A percentile compares a stretch with the other conserved stretches of the same genome.
Evolutionary conservation across 2,329 filamentous ascomycete species (phyloP).

Genomic region (Metarhizium humberi): DNA sequence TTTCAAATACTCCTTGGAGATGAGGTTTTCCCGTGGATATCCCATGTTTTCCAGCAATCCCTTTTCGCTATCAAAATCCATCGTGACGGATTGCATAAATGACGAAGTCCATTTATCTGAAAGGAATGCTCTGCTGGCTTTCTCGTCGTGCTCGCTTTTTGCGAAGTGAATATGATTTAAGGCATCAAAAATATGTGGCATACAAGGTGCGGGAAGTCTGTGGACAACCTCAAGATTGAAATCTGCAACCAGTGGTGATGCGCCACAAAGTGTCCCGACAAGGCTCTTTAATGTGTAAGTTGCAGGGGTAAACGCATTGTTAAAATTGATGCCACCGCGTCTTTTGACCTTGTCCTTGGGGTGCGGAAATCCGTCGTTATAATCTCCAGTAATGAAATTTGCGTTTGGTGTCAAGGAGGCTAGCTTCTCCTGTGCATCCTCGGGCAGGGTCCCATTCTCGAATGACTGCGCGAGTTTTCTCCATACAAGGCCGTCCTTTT

Average conservation of each 20-base stretch:
- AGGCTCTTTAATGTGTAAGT: conserved; percentile 36
- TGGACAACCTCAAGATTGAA: conserved; percentile 31
- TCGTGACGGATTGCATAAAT: conserved; percentile 22
- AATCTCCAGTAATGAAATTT: conserved; percentile 25
- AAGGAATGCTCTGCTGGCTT: conserved; percentile 10
- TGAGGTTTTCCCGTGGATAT: conserved; percentile 14
- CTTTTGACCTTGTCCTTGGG: conserved; percentile 6
- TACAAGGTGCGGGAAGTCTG: conserved; percentile 34
- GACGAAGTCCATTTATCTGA: conserved; percentile 20
- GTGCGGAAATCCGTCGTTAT: conserved; percentile 24
- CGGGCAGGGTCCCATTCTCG: conserved; percentile 21
- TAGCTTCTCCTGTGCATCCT: conserved; percentile 18
- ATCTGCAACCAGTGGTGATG: conserved; percentile 30
- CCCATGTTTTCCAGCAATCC: conserved; percentile 19
- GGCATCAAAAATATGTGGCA: conserved; percentile 29
- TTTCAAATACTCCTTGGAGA: conserved; percentile 21
- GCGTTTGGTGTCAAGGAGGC: conserved; percentile 21
- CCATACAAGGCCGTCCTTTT: conserved; percentile 28
- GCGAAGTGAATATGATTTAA: conserved; percentile 17
- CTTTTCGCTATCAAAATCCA: conserved; percentile 21
- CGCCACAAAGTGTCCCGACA: conserved; percentile 30
- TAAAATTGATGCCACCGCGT: conserved; percentile 30
- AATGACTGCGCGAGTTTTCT: conserved; percentile 23
- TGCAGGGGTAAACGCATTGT: conserved; percentile 29
- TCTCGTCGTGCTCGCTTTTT: conserved; percentile 5